These are phyloP conservation scores for Purpureocillium takamizusanense DNA, from an alignment of 2,329 filamentous ascomycete genomes.

Conservation along the genomic window DNA sequence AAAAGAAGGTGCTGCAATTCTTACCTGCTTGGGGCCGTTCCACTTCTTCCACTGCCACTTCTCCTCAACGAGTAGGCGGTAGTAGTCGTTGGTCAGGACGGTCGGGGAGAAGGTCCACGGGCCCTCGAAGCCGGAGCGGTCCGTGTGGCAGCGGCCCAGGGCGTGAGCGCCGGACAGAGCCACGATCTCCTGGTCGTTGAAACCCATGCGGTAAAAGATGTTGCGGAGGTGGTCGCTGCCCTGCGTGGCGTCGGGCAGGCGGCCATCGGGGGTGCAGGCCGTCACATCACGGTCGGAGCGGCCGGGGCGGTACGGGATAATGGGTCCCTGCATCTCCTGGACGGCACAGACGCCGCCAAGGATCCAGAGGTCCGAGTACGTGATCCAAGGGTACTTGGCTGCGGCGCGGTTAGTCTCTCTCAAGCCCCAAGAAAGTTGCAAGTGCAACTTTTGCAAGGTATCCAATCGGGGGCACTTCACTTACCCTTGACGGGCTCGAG, in stretches of 20 bases:
- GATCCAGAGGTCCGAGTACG: constrained; percentile 95
- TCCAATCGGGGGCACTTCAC: constrained; percentile 13
- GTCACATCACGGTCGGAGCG: constrained; percentile 69
- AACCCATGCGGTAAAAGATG: constrained; percentile 96
- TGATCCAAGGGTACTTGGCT: constrained; percentile 84
- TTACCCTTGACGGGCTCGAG: constrained; percentile 80
- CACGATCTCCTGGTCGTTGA: constrained; percentile 94
- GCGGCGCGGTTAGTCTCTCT: constrained; percentile 5
- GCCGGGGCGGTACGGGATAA: constrained; percentile 81
- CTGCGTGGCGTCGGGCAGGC: constrained; percentile 71
- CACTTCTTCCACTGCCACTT: constrained; percentile 91
- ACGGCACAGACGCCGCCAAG: constrained; percentile 76
- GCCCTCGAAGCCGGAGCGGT: constrained; percentile 80
- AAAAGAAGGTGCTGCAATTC: constrained; percentile 5
- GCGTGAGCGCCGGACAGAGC: constrained; percentile 80
- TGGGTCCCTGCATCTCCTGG: constrained; percentile 90
- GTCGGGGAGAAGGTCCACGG: constrained; percentile 92
- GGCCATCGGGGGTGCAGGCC: constrained; percentile 89
- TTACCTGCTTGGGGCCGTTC: constrained; percentile 71
- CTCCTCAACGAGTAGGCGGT: constrained; percentile 75
- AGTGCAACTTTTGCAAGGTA: neutral
- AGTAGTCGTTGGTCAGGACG: constrained; percentile 92
- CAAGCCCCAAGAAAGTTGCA: too few species aligned
- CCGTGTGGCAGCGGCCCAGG: constrained; percentile 80
- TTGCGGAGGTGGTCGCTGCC: constrained; percentile 72